These are phyloP conservation scores for Paralagenidium karlingii DNA, from an alignment of 352 stramenopile genomes.

Conservation along the genomic window DNA sequence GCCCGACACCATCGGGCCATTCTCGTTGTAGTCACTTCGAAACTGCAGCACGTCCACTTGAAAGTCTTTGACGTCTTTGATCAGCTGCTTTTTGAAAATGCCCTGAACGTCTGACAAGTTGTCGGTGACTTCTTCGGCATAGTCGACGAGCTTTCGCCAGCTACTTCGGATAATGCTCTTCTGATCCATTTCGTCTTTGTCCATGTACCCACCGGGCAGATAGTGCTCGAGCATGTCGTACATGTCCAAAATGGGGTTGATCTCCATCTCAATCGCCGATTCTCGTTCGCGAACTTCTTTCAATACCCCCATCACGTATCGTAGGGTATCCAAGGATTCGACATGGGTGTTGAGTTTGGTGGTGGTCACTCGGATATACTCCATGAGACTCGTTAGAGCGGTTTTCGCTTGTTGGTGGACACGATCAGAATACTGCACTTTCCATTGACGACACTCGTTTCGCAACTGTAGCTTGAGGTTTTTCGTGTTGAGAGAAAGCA, in stretches of 20 bases:
- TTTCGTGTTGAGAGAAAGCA: conserved; percentile 76
- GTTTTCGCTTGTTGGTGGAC: conserved; percentile 63
- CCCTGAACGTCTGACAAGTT: conserved; percentile 73
- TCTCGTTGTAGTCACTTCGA: conserved; percentile 42
- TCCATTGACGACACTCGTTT: conserved; percentile 80
- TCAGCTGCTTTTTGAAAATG: conserved; percentile 84
- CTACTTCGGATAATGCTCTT: conserved; percentile 74
- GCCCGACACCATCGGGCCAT: conserved; percentile 60
- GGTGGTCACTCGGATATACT: conserved; percentile 72
- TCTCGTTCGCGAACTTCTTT: conserved; percentile 78
- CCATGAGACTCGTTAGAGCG: conserved; percentile 47
- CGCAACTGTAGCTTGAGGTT: conserved; percentile 80
- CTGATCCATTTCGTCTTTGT: conserved; percentile 86
- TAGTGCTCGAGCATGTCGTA: conserved; percentile 86
- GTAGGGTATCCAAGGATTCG: conserved; percentile 57
- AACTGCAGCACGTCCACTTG: conserved; percentile 55
- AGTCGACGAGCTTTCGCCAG: conserved; percentile 83
- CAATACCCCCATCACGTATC: conserved; percentile 76
- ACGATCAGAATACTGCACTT: conserved; percentile 73
- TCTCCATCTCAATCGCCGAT: conserved; percentile 82
- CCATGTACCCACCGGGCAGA: conserved; percentile 71
- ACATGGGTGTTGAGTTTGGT: conserved; percentile 52
- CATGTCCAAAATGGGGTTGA: conserved; percentile 83
- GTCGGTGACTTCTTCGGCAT: conserved; percentile 83
- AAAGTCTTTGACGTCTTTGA: conserved; percentile 82